Evolutionary conservation across 2,329 filamentous ascomycete genomes (phyloP).

Genomic region (Escovopsis sp.): DNA sequence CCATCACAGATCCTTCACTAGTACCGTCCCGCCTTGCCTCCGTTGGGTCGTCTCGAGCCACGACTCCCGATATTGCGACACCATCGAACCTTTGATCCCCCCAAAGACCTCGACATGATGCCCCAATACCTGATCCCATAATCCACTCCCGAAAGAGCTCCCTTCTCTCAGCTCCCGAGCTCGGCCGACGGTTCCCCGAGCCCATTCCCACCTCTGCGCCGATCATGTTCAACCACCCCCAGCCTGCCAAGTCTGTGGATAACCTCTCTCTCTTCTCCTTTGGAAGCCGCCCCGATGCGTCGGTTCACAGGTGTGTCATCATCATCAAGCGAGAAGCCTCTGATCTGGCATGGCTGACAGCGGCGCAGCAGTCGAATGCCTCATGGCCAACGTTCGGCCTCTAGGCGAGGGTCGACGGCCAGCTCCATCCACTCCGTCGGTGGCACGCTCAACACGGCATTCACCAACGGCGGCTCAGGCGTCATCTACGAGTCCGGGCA

Average conservation of each 20-base stretch:
- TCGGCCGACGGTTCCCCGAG: neutral
- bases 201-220: constrained; percentile 6
- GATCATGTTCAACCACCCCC: constrained; percentile 44
- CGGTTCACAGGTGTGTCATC: constrained; percentile 38
- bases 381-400: constrained; percentile 29
- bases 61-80: constrained; percentile 20
- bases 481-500: constrained; percentile 58
- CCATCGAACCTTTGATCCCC: constrained; percentile 11
- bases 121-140: no score
- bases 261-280: constrained; percentile 41
- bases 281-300: constrained; percentile 37
- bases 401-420: constrained; percentile 65
- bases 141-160: constrained; percentile 1
- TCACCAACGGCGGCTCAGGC: constrained; percentile 35
- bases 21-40: no score
- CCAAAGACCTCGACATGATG: neutral
- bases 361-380: constrained; percentile 24
- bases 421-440: constrained; percentile 83
- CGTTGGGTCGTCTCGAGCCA: no score
- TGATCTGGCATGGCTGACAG: constrained; percentile 8
- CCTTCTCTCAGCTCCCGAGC: constrained; percentile 1
- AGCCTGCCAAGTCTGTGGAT: constrained; percentile 49
- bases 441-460: constrained; percentile 61
- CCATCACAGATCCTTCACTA: no score
- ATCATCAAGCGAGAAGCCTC: neutral